phyloP scores from a whole-genome alignment of 352 stramenopile species.

The Pelagophyceae sp. region DNA sequence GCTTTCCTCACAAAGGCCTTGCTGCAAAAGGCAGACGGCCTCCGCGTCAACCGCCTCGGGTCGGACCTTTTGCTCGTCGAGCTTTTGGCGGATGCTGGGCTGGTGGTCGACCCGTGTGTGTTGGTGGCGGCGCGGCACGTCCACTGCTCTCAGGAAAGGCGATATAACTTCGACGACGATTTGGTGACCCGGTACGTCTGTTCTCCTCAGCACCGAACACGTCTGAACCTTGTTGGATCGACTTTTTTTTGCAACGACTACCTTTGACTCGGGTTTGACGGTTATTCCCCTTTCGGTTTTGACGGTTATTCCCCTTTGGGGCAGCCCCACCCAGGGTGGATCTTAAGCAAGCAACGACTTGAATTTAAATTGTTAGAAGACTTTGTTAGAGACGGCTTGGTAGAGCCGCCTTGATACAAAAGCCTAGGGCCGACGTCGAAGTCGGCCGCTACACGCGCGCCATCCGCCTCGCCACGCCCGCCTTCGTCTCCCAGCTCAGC shows the following conservation, averaged over 20 bases:
- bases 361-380: too few relatives aligned
- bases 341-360: too few relatives aligned
- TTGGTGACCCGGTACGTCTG: neutral
- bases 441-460: neutral
- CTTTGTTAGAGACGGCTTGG: too few relatives aligned
- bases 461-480: neutral
- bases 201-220: too few relatives aligned
- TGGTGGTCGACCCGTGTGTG: neutral
- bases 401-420: too few relatives aligned
- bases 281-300: too few relatives aligned
- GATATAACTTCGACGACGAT: neutral
- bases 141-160: neutral
- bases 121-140: neutral
- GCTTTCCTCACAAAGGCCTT: neutral
- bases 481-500: neutral
- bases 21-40: neutral
- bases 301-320: too few relatives aligned
- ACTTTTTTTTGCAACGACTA: too few relatives aligned
- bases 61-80: neutral
- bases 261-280: too few relatives aligned
- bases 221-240: too few relatives aligned
- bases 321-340: too few relatives aligned
- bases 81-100: neutral
- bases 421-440: neutral
- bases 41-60: neutral